phyloP scores from a whole-genome alignment of 768 basidiomycete species.

The Macrolepiota albuminosa region DNA sequence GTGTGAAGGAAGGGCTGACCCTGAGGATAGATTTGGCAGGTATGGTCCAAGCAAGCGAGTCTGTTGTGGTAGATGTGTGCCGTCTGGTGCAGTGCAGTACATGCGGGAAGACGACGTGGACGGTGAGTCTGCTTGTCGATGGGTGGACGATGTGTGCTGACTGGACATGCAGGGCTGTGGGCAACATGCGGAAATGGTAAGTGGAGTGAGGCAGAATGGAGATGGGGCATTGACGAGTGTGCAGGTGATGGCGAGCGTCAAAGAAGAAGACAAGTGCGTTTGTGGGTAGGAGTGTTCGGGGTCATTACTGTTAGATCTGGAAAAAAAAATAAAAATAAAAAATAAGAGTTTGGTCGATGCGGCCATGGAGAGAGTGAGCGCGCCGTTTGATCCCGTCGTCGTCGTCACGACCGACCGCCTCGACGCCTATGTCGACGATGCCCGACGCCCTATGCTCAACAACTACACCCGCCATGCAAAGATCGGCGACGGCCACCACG shows the following conservation, averaged over 20 bases:
- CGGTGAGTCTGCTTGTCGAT: constrained; percentile 37
- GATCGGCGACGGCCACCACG: constrained; percentile 88
- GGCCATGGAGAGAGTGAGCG: background rate
- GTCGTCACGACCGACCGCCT: constrained; percentile 49
- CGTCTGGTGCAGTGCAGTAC: constrained; percentile 49
- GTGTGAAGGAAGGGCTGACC: background rate
- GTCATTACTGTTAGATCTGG: constrained; percentile 19
- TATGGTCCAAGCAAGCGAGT: constrained; percentile 9
- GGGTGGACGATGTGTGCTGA: constrained; percentile 4
- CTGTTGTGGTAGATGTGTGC: constrained; percentile 48
- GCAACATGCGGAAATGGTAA: constrained; percentile 57
- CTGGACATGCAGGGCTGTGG: constrained; percentile 67
- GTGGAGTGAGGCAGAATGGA: constrained; percentile 14
- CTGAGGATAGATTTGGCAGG: background rate
- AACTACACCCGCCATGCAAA: constrained; percentile 75
- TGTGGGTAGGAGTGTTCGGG: constrained; percentile 24
- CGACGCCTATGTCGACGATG: constrained; percentile 33
- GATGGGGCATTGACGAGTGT: background rate
- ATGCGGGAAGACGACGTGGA: constrained; percentile 72
- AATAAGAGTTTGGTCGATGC: background rate
- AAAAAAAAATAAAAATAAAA: too few relatives aligned
- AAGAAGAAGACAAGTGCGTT: constrained; percentile 44
- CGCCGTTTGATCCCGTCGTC: constrained; percentile 35
- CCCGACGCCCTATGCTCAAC: constrained; percentile 57
- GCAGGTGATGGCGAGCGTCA: constrained; percentile 43